Conservation (phyloP, 805 yeast genomes). For the Naumovozyma castellii region DNA sequence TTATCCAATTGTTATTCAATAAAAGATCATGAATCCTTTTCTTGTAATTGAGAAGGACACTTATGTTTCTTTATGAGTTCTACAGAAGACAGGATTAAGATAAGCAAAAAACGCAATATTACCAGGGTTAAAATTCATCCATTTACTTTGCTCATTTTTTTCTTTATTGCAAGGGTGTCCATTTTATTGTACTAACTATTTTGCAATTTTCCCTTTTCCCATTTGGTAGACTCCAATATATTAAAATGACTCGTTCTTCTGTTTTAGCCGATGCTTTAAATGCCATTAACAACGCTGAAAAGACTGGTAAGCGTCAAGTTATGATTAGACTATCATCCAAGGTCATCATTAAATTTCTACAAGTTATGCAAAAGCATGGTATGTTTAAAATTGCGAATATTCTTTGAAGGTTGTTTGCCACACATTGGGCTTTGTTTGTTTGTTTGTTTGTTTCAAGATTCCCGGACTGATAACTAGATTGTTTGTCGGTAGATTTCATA, state of each 20-base stretch:
- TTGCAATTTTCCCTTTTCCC: too few relatives aligned
- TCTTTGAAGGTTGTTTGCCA: not conserved
- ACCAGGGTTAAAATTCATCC: too few relatives aligned
- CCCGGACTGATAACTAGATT: constrained; percentile 99
- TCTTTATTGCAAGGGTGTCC: not conserved
- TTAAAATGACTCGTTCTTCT: constrained; percentile 97
- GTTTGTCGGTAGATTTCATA: constrained; percentile 49
- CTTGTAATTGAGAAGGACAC: not conserved
- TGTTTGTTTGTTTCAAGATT: not conserved
- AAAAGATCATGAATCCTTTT: not conserved
- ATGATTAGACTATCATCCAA: constrained; percentile 95
- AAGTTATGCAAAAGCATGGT: constrained; percentile 96
- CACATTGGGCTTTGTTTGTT: not conserved
- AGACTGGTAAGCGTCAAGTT: constrained; percentile 98
- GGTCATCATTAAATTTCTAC: constrained; percentile 90
- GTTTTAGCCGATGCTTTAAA: constrained; percentile 97
- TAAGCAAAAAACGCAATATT: too few relatives aligned
- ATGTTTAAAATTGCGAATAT: constrained; percentile 12
- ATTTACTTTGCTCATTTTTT: too few relatives aligned
- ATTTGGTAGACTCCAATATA: too few relatives aligned
- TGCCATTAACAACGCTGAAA: constrained; percentile 97
- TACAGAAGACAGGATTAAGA: too few relatives aligned
- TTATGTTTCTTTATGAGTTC: not conserved
- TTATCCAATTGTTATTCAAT: constrained; percentile 1
- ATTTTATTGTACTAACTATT: not conserved